Evolutionary conservation across 2,329 filamentous ascomycete species (phyloP).

Genomic region (Zymoseptoria passerinii): DNA sequence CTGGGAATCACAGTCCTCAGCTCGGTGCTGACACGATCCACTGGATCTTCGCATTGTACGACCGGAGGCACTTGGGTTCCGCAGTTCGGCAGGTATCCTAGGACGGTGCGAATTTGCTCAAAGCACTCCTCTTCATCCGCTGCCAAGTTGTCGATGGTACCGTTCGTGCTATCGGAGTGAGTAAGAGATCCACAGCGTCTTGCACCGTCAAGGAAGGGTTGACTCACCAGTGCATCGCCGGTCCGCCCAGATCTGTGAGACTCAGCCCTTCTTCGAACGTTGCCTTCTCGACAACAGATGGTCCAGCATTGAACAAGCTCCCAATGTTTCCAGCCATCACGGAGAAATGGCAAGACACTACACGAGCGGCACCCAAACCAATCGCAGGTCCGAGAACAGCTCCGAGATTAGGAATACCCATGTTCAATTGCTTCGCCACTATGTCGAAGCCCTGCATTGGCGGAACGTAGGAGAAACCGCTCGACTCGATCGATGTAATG

Average conservation of each 20-base stretch:
- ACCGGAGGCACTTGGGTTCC: slow-evolving; percentile 48
- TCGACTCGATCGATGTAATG: slow-evolving; percentile 50
- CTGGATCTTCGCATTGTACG: slow-evolving; percentile 38
- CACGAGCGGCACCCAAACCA: slow-evolving; percentile 53
- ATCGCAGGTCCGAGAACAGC: slow-evolving; percentile 57
- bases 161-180: slow-evolving; percentile 43
- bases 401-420: slow-evolving; percentile 56
- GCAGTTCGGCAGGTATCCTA: slow-evolving; percentile 51
- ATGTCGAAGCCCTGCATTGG: slow-evolving; percentile 49
- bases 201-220: neutral
- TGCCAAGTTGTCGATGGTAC: slow-evolving; percentile 58
- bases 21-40: slow-evolving; percentile 40
- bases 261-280: slow-evolving; percentile 57
- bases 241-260: slow-evolving; percentile 52
- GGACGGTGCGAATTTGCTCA: slow-evolving; percentile 49
- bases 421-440: slow-evolving; percentile 48
- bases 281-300: slow-evolving; percentile 52
- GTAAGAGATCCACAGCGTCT: neutral
- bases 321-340: slow-evolving; percentile 59
- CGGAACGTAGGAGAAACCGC: slow-evolving; percentile 53
- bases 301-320: slow-evolving; percentile 55
- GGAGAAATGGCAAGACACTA: slow-evolving; percentile 55
- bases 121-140: slow-evolving; percentile 54
- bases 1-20: slow-evolving; percentile 52
- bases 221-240: slow-evolving; percentile 44